Percentiles rank a stretch among this genome's conserved stretches.
phyloP scores from a whole-genome alignment of 352 stramenopile species.

The Globisporangium splendens region DNA sequence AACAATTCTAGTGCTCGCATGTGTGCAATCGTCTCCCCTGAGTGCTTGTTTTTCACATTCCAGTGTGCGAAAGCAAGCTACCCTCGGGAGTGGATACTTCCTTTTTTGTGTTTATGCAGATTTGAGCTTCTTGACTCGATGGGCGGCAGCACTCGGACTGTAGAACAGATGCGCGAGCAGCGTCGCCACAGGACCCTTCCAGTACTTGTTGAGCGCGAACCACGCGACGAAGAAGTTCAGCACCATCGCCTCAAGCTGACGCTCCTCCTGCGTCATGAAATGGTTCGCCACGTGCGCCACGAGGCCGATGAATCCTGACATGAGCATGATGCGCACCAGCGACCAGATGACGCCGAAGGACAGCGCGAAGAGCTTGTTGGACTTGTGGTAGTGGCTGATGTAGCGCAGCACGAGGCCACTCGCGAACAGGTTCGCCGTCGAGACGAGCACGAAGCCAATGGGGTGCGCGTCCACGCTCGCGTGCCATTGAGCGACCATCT shows the following conservation, averaged over 20 bases:
- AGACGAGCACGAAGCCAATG: slow-evolving; percentile 54
- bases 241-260: slow-evolving; percentile 39
- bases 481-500: slow-evolving; percentile 59
- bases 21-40: too few relatives aligned
- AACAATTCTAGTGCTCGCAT: too few relatives aligned
- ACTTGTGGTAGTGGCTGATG: slow-evolving; percentile 43
- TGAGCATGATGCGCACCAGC: slow-evolving; percentile 38
- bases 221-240: slow-evolving; percentile 70
- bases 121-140: slow-evolving; percentile 20
- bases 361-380: slow-evolving; percentile 31
- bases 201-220: slow-evolving; percentile 75
- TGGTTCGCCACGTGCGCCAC: slow-evolving; percentile 60
- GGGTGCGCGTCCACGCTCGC: slow-evolving; percentile 41
- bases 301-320: slow-evolving; percentile 39
- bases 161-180: slow-evolving; percentile 27
- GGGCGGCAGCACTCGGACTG: neutral
- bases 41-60: slow-evolving; percentile 5
- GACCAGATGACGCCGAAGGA: slow-evolving; percentile 35
- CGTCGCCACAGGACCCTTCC: slow-evolving; percentile 40
- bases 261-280: slow-evolving; percentile 43
- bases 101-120: slow-evolving; percentile 12
- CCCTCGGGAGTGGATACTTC: neutral
- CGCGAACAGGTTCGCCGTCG: slow-evolving; percentile 67
- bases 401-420: slow-evolving; percentile 57
- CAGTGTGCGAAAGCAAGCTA: slow-evolving; percentile 8